Conservation (phyloP, 2,329 filamentous ascomycete species). For the Macrophomina pseudophaseolina region DNA sequence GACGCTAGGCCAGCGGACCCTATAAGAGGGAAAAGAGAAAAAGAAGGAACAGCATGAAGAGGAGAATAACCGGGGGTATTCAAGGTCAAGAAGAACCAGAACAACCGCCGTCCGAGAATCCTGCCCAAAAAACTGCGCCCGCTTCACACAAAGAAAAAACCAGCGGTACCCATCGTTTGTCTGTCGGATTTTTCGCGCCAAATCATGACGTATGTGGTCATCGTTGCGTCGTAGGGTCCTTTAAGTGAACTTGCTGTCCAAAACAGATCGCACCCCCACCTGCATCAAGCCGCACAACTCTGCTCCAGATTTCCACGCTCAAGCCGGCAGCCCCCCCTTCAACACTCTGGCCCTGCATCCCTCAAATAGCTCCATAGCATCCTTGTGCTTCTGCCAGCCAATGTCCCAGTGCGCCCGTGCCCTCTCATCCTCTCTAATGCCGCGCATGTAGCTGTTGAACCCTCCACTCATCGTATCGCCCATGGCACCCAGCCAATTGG, state of each 20-base stretch:
- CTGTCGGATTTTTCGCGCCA: background rate
- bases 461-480: constrained; percentile 59
- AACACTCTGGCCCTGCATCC: constrained; percentile 51
- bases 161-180: background rate
- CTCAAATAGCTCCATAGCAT: constrained; percentile 64
- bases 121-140: constrained; percentile 10
- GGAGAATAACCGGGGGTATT: constrained; percentile 16
- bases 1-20: background rate
- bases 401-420: constrained; percentile 66
- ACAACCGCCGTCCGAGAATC: constrained; percentile 10
- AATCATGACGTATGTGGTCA: constrained; percentile 6
- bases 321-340: constrained; percentile 21
- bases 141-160: constrained; percentile 2
- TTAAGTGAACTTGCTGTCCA: constrained; percentile 1
- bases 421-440: constrained; percentile 67
- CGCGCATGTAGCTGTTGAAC: constrained; percentile 63
- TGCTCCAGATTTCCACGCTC: background rate
- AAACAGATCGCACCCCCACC: background rate
- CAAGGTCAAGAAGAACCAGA: constrained; percentile 16
- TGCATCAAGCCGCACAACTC: background rate
- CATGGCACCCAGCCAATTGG: constrained; percentile 57
- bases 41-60: constrained; percentile 5
- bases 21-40: background rate
- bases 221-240: constrained; percentile 12
- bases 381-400: constrained; percentile 65